phyloP scores from a whole-genome alignment of 2,329 filamentous ascomycete genomes.

The Eutypa lata region DNA sequence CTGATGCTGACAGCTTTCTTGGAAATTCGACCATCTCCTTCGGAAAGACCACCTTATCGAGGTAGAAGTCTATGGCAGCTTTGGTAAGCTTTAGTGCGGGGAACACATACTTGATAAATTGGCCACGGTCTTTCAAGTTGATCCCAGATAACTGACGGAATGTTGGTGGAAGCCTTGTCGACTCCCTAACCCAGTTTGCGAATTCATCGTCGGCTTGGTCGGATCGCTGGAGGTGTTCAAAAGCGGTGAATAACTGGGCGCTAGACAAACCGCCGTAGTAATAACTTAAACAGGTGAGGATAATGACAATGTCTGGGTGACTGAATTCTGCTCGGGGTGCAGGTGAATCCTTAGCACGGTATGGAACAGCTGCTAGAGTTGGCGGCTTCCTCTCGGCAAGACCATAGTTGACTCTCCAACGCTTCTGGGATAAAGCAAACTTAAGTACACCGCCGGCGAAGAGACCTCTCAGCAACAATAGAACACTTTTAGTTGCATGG shows the following conservation, averaged over 20 bases:
- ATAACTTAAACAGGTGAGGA: slow-evolving; percentile 53
- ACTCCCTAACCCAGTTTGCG: slow-evolving; percentile 40
- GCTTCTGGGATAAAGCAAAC: slow-evolving; percentile 53
- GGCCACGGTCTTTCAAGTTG: slow-evolving; percentile 53
- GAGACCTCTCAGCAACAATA: slow-evolving; percentile 53
- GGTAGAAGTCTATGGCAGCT: slow-evolving; percentile 59
- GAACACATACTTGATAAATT: slow-evolving; percentile 50
- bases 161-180: slow-evolving; percentile 25
- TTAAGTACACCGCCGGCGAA: slow-evolving; percentile 52
- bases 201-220: slow-evolving; percentile 55
- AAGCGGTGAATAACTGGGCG: slow-evolving; percentile 43
- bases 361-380: slow-evolving; percentile 55
- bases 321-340: slow-evolving; percentile 57
- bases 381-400: slow-evolving; percentile 36
- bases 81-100: slow-evolving; percentile 51
- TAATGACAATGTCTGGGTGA: slow-evolving; percentile 56
- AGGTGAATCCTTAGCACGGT: slow-evolving; percentile 56
- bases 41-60: slow-evolving; percentile 57
- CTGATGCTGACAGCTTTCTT: slow-evolving; percentile 60
- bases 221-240: slow-evolving; percentile 45
- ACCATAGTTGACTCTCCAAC: slow-evolving; percentile 66
- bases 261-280: slow-evolving; percentile 55
- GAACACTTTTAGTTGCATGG: slow-evolving; percentile 24
- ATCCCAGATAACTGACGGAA: slow-evolving; percentile 47
- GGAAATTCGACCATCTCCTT: slow-evolving; percentile 62